phyloP scores from a whole-genome alignment of 78 protist species.

The Dictyostelium intermedium region DNA sequence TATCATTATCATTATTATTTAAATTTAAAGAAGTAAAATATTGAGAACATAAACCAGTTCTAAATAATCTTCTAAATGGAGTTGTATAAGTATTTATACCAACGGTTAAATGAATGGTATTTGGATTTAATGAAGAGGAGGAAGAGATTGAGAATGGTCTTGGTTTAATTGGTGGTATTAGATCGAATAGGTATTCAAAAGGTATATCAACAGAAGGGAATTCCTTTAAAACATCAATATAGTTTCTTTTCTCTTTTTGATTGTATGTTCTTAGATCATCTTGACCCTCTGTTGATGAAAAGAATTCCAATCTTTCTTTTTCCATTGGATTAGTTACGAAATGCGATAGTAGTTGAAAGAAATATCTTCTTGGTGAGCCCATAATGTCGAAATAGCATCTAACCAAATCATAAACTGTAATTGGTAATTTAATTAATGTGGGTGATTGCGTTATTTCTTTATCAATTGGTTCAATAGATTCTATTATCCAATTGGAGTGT shows the following conservation, averaged over 20 bases:
- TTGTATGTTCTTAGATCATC: conserved; percentile 75
- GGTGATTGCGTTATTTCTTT: neutral
- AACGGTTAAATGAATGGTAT: conserved; percentile 32
- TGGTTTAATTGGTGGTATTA: conserved; percentile 75
- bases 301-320: conserved; percentile 71
- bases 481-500: conserved; percentile 19
- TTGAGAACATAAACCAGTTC: conserved; percentile 77
- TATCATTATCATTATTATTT: neutral
- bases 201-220: conserved; percentile 57
- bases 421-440: conserved; percentile 29
- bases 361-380: conserved; percentile 81
- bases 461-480: conserved; percentile 47
- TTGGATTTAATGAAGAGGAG: conserved; percentile 34
- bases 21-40: conserved; percentile 1
- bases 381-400: conserved; percentile 65
- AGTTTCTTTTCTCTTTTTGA: conserved; percentile 75
- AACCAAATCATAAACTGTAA: conserved; percentile 21
- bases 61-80: conserved; percentile 42
- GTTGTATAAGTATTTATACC: conserved; percentile 57
- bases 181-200: conserved; percentile 76
- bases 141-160: conserved; percentile 86
- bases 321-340: conserved; percentile 34
- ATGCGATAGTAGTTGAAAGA: conserved; percentile 72
- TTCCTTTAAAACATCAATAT: conserved; percentile 69
- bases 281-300: conserved; percentile 80